Conservation (phyloP, 768 basidiomycete genomes). For the Dentipellis sp. region DNA sequence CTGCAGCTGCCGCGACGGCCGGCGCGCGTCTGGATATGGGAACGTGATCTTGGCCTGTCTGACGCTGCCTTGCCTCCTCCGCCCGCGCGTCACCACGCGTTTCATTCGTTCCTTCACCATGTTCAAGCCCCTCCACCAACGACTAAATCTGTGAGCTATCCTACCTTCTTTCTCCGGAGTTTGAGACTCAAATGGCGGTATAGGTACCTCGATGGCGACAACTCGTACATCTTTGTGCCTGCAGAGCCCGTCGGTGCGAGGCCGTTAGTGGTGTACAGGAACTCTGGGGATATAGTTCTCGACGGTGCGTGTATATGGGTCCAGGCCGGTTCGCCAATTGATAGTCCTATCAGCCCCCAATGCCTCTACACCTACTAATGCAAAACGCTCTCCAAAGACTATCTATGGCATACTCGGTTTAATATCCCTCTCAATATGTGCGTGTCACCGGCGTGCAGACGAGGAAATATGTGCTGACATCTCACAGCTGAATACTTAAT, state of each 20-base stretch:
- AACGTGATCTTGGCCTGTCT: not conserved
- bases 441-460: constrained; percentile 14
- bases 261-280: constrained; percentile 62
- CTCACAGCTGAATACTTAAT: constrained; percentile 85
- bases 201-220: constrained; percentile 63
- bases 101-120: constrained; percentile 19
- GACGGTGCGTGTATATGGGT: constrained; percentile 38
- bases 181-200: constrained; percentile 10
- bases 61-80: constrained; percentile 9
- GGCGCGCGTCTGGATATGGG: not conserved
- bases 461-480: not conserved
- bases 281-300: constrained; percentile 66
- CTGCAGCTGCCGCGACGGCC: not conserved
- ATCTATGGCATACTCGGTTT: constrained; percentile 72
- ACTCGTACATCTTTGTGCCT: constrained; percentile 74
- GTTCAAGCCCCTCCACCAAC: constrained; percentile 67
- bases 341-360: constrained; percentile 7
- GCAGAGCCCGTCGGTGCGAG: constrained; percentile 50
- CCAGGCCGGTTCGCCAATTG: not conserved
- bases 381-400: constrained; percentile 51
- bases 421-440: constrained; percentile 70
- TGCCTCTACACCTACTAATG: constrained; percentile 34
- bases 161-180: not conserved
- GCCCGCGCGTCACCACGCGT: constrained; percentile 10
- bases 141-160: constrained; percentile 52